Conservation (phyloP, 192 early-diverging fungal genomes). For the Irineochytrium annulatum region DNA sequence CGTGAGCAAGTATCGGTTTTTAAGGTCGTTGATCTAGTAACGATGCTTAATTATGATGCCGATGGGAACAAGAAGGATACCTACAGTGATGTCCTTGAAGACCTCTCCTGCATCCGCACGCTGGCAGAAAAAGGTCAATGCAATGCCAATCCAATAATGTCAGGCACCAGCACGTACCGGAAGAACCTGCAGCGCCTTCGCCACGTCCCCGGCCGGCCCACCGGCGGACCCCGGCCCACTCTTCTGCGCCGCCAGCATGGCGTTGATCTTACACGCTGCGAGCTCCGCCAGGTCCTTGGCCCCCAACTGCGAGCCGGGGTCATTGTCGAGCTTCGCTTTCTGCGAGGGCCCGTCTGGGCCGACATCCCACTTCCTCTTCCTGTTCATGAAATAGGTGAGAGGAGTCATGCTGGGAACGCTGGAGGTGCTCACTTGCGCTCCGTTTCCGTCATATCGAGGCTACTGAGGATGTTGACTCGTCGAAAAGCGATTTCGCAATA, state of each 20-base stretch:
- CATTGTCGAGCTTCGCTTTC: neutral
- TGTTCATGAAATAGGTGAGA: neutral
- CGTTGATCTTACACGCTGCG: slow-evolving; percentile 2
- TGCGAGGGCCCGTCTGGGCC: neutral
- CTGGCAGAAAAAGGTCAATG: too few species aligned
- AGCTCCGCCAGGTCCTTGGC: slow-evolving; percentile 1
- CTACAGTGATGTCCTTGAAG: neutral
- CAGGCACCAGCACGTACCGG: too few species aligned
- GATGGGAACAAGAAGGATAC: neutral
- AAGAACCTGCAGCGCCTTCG: too few species aligned
- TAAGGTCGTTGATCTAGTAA: slow-evolving; percentile 76
- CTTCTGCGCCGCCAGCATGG: too few species aligned
- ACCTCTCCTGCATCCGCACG: too few species aligned
- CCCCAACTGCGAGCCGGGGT: neutral
- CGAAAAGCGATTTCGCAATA: neutral
- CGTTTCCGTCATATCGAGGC: too few species aligned
- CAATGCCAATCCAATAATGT: too few species aligned
- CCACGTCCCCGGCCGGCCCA: too few species aligned
- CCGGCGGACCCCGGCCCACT: too few species aligned
- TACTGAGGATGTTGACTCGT: too few species aligned
- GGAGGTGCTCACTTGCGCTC: too few species aligned
- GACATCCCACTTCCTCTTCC: slow-evolving; percentile 4
- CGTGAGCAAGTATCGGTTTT: slow-evolving; percentile 75
- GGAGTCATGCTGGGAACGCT: neutral
- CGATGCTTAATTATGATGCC: neutral